Percentiles rank a stretch among this genome's conserved stretches.
Conservation (phyloP, 768 basidiomycete genomes). For the Hygrophorus russula region DNA sequence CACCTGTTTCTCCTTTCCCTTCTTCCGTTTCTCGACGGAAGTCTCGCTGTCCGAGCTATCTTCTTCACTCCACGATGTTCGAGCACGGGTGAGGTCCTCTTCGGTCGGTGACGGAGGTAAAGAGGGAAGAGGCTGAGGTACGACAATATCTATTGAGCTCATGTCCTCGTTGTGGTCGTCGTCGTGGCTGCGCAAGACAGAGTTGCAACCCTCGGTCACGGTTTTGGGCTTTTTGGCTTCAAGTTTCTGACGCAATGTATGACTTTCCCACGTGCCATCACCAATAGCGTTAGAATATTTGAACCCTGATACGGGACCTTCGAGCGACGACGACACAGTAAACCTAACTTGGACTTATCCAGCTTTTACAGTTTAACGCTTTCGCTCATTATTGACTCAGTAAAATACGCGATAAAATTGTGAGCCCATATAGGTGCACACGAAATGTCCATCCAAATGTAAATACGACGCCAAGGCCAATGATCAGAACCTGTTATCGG, state of each 20-base stretch:
- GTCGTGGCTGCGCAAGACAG: not conserved
- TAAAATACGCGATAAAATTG: too few relatives aligned
- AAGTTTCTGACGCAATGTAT: constrained; percentile 1
- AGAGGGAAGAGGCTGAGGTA: constrained; percentile 19
- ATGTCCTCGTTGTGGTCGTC: too few relatives aligned
- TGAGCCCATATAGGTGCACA: not conserved
- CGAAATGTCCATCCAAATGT: not conserved
- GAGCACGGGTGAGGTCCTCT: constrained; percentile 29
- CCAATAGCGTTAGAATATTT: too few relatives aligned
- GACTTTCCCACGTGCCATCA: too few relatives aligned
- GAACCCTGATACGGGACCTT: too few relatives aligned
- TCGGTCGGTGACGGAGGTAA: constrained; percentile 31
- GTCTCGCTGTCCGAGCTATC: constrained; percentile 14
- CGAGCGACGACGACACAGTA: too few relatives aligned
- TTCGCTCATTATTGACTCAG: too few relatives aligned
- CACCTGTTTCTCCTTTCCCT: constrained; percentile 23
- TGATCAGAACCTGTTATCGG: constrained; percentile 26
- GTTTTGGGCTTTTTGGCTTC: too few relatives aligned
- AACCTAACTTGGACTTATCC: too few relatives aligned
- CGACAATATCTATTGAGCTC: not conserved
- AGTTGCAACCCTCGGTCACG: not conserved
- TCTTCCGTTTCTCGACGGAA: constrained; percentile 3
- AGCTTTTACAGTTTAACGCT: too few relatives aligned
- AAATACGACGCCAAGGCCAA: not conserved
- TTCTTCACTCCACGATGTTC: constrained; percentile 20